Evolutionary conservation across 1,284 basidiomycete species (phyloP).

Genomic region (Anthracocystis panici-leucophaei): DNA sequence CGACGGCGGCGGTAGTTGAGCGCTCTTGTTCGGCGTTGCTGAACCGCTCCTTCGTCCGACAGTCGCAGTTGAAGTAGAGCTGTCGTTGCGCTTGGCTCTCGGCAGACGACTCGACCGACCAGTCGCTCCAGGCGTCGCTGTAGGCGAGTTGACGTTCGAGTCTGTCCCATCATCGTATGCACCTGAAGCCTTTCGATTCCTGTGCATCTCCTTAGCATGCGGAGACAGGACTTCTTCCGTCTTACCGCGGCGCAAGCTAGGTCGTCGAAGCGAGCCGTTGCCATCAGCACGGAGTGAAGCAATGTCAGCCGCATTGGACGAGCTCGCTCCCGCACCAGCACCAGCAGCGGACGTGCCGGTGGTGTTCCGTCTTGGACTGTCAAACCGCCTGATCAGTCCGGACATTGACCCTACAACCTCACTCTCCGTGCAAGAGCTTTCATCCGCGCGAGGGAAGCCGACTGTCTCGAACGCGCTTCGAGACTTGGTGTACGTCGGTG

Average conservation of each 20-base stretch:
- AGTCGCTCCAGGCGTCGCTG: background rate
- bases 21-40: conserved; percentile 27
- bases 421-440: conserved; percentile 62
- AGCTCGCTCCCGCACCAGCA: conserved; percentile 3
- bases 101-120: conserved; percentile 41
- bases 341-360: conserved; percentile 12
- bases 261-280: conserved; percentile 33
- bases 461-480: conserved; percentile 21
- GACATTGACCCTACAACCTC: conserved; percentile 40
- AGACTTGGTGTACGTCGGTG: conserved; percentile 39
- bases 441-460: conserved; percentile 44
- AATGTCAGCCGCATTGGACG: background rate
- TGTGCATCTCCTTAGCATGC: conserved; percentile 39
- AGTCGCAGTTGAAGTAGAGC: conserved; percentile 28
- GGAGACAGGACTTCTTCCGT: conserved; percentile 62
- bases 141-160: conserved; percentile 21
- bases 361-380: conserved; percentile 37
- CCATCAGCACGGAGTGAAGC: conserved; percentile 4
- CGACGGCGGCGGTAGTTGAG: conserved; percentile 31
- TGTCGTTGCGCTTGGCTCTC: conserved; percentile 42
- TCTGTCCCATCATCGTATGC: conserved; percentile 20
- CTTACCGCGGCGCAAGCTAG: conserved; percentile 79
- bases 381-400: conserved; percentile 48
- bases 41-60: conserved; percentile 36
- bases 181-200: conserved; percentile 23